A percentile compares a stretch with the other conserved stretches of the same genome.
Conservation (phyloP, 768 basidiomycete genomes). For the Rubroboletus pulcherrimus region DNA sequence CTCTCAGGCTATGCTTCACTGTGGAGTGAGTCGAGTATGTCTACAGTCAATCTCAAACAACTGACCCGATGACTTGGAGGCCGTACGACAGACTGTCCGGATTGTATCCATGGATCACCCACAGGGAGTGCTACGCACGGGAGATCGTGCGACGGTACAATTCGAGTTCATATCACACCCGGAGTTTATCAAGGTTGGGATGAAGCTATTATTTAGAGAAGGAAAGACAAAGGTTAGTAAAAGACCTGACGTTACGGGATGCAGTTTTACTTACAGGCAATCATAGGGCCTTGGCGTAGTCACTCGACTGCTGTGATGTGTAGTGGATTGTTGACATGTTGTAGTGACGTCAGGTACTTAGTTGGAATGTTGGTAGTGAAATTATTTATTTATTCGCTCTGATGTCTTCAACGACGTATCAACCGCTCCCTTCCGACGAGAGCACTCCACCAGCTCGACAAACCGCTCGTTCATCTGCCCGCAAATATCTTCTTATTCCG, state of each 20-base stretch:
- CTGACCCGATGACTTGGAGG: constrained; percentile 41
- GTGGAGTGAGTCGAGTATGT: constrained; percentile 56
- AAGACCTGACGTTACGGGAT: neutral
- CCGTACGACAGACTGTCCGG: constrained; percentile 86
- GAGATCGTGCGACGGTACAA: constrained; percentile 89
- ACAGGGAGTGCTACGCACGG: constrained; percentile 85
- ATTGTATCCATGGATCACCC: constrained; percentile 91
- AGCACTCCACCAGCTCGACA: constrained; percentile 13
- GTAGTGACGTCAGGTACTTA: constrained; percentile 16
- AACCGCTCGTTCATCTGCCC: constrained; percentile 25
- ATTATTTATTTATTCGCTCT: constrained; percentile 10
- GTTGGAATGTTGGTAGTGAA: constrained; percentile 18
- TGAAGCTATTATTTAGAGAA: constrained; percentile 91
- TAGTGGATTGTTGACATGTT: neutral
- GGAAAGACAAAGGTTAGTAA: constrained; percentile 84
- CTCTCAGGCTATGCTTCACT: constrained; percentile 83
- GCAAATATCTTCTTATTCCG: constrained; percentile 35
- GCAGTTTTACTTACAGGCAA: constrained; percentile 6
- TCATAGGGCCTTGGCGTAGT: constrained; percentile 73
- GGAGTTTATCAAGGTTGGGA: constrained; percentile 90
- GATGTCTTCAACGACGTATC: constrained; percentile 24
- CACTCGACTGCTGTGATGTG: constrained; percentile 54
- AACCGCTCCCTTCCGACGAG: constrained; percentile 21
- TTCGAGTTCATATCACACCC: constrained; percentile 94
- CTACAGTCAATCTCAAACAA: neutral